Percentiles rank a stretch among this genome's conserved stretches.
Conservation (phyloP, 352 stramenopile genomes). For the Blastocystis sp. region DNA sequence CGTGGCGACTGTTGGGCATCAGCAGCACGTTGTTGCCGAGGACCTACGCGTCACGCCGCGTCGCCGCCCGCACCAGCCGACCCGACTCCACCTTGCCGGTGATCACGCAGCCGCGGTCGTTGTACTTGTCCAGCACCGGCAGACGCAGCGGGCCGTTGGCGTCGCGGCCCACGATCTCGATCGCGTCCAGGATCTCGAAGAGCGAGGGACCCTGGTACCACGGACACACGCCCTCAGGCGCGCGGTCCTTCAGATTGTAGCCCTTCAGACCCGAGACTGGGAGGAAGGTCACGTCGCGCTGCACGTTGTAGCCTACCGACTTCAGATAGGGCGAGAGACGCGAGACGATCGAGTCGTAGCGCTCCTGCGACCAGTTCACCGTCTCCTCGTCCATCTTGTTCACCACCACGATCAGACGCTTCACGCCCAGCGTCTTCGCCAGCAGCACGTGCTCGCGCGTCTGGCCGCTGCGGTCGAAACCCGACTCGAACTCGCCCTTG, state of each 20-base stretch:
- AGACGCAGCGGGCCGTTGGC: conserved; percentile 78
- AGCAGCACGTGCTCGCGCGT: conserved; percentile 95
- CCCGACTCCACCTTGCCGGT: conserved; percentile 95
- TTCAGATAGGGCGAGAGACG: conserved; percentile 89
- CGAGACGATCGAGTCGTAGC: conserved; percentile 78
- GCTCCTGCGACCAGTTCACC: conserved; percentile 78
- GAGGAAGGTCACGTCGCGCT: conserved; percentile 90
- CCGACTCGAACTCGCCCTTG: conserved; percentile 94
- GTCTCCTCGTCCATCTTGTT: conserved; percentile 99
- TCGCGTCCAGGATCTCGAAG: conserved; percentile 79
- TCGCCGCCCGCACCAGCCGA: conserved; percentile 67
- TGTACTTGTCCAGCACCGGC: conserved; percentile 90
- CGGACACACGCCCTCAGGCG: conserved; percentile 67
- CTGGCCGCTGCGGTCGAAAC: conserved; percentile 91
- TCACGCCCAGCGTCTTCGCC: conserved; percentile 93
- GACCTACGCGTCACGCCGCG: conserved; percentile 21
- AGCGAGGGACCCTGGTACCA: conserved; percentile 89
- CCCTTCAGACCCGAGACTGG: conserved; percentile 86
- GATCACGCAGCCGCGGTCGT: conserved; percentile 84
- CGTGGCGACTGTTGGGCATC: conserved; percentile 72
- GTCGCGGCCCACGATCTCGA: conserved; percentile 80
- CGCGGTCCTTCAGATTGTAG: conserved; percentile 86
- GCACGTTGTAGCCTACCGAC: conserved; percentile 88
- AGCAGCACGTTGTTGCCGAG: conserved; percentile 80
- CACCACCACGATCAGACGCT: conserved; percentile 92